Conservation (phyloP, 2,329 filamentous ascomycete genomes). For the Epichloe uncinata region DNA sequence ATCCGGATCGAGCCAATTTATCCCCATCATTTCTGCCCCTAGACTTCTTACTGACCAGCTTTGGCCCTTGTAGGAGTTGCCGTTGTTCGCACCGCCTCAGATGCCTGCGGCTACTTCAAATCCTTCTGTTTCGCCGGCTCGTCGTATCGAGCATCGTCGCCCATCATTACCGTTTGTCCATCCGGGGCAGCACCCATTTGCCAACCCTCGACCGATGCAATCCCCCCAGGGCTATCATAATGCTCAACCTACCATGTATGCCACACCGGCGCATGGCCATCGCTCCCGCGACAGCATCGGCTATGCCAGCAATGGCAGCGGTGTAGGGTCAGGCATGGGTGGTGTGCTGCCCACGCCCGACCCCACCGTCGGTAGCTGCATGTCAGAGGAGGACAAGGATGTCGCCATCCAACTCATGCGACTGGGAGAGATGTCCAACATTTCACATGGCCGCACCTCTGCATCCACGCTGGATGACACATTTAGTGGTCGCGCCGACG, state of each 20-base stretch:
- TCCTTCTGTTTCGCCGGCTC: constrained; percentile 87
- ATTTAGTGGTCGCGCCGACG: constrained; percentile 79
- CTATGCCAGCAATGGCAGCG: constrained; percentile 33
- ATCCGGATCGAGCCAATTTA: too few species aligned
- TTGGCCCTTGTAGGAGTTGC: constrained; percentile 59
- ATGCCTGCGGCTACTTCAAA: constrained; percentile 92
- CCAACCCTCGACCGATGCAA: constrained; percentile 62
- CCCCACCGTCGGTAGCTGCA: constrained; percentile 91
- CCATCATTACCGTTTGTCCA: constrained; percentile 62
- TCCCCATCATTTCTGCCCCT: too few species aligned
- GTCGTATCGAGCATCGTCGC: constrained; percentile 61
- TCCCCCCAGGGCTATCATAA: constrained; percentile 62
- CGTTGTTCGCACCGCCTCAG: constrained; percentile 85
- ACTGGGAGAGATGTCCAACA: constrained; percentile 83
- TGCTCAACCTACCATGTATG: constrained; percentile 41
- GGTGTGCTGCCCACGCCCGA: constrained; percentile 77
- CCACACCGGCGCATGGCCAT: constrained; percentile 47
- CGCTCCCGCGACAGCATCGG: constrained; percentile 52
- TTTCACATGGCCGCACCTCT: constrained; percentile 84
- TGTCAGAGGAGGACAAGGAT: constrained; percentile 88
- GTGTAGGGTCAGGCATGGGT: constrained; percentile 23
- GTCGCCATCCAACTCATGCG: constrained; percentile 95
- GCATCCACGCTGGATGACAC: constrained; percentile 89
- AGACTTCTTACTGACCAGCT: background rate
- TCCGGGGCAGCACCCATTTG: constrained; percentile 66